phyloP scores from a whole-genome alignment of 2,329 filamentous ascomycete species.

The Paracamarosporium sp. region DNA sequence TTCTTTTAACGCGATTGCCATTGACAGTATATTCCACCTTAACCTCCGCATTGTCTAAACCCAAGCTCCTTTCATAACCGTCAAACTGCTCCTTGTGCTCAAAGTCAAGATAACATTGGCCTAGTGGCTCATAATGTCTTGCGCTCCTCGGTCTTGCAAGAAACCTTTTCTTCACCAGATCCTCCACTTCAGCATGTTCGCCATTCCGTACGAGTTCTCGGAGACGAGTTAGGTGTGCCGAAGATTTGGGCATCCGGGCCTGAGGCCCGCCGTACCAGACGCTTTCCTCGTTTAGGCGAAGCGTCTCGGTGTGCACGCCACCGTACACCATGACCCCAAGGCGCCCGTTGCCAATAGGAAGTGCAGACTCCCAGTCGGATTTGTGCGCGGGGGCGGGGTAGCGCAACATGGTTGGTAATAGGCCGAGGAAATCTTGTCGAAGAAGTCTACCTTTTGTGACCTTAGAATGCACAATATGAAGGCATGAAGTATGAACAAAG shows the following conservation, averaged over 20 bases:
- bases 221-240: slow-evolving; percentile 44
- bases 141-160: slow-evolving; percentile 55
- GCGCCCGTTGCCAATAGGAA: slow-evolving; percentile 59
- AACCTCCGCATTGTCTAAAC: slow-evolving; percentile 46
- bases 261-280: slow-evolving; percentile 43
- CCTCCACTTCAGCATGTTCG: slow-evolving; percentile 51
- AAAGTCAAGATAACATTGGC: slow-evolving; percentile 24
- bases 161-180: slow-evolving; percentile 50
- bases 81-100: slow-evolving; percentile 2
- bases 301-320: slow-evolving; percentile 50
- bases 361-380: slow-evolving; percentile 47
- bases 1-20: slow-evolving; percentile 42
- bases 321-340: slow-evolving; percentile 57
- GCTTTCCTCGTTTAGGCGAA: slow-evolving; percentile 58
- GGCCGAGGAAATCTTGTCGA: neutral
- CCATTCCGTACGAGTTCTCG: slow-evolving; percentile 51
- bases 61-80: slow-evolving; percentile 49
- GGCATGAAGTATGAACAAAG: too few species aligned
- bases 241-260: slow-evolving; percentile 50
- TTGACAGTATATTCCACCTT: slow-evolving; percentile 48
- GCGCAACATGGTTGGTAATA: neutral
- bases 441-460: too few species aligned
- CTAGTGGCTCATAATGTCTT: slow-evolving; percentile 57
- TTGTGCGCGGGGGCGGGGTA: neutral
- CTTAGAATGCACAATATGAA: too few species aligned